These are phyloP conservation scores for Porcisia hertigi DNA, from an alignment of 208 protist genomes.

Conservation along the genomic window DNA sequence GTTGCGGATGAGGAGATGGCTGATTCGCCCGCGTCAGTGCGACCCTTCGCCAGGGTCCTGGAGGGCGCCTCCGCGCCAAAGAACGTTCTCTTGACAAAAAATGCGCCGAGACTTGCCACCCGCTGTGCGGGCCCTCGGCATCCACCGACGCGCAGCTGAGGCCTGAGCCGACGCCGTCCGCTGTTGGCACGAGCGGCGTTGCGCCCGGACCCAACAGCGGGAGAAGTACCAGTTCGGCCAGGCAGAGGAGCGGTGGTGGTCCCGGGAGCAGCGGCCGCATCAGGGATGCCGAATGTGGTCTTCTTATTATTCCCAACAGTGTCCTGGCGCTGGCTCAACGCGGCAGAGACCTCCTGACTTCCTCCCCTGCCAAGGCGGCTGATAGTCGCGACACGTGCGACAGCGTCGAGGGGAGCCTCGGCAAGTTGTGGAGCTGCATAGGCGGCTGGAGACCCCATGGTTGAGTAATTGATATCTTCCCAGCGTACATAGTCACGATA, in stretches of 20 bases:
- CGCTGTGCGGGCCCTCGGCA: not conserved
- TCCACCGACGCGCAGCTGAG: not conserved
- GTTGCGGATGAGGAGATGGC: not conserved
- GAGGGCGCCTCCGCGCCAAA: slow-evolving; percentile 5
- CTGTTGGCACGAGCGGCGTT: slow-evolving; percentile 19
- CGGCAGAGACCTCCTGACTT: slow-evolving; percentile 13
- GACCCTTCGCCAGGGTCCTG: not conserved
- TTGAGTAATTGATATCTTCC: slow-evolving; percentile 84
- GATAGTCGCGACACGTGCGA: slow-evolving; percentile 22
- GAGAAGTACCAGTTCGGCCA: not conserved
- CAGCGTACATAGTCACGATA: slow-evolving; percentile 78
- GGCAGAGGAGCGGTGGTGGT: not conserved
- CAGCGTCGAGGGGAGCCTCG: slow-evolving; percentile 6
- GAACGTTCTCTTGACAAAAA: slow-evolving; percentile 25
- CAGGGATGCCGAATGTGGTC: not conserved
- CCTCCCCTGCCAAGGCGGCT: slow-evolving; percentile 19
- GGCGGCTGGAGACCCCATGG: slow-evolving; percentile 21
- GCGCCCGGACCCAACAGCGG: slow-evolving; percentile 19
- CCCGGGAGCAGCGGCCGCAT: not conserved
- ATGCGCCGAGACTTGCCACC: slow-evolving; percentile 27
- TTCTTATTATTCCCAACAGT: not conserved
- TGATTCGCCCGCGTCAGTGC: not conserved
- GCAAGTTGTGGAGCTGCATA: not conserved
- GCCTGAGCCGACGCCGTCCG: not conserved
- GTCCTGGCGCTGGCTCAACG: slow-evolving; percentile 13